A percentile compares a stretch with the other conserved stretches of the same genome.
phyloP scores from a whole-genome alignment of 1,139 yeast species.

The Kodamaea ohmeri region DNA sequence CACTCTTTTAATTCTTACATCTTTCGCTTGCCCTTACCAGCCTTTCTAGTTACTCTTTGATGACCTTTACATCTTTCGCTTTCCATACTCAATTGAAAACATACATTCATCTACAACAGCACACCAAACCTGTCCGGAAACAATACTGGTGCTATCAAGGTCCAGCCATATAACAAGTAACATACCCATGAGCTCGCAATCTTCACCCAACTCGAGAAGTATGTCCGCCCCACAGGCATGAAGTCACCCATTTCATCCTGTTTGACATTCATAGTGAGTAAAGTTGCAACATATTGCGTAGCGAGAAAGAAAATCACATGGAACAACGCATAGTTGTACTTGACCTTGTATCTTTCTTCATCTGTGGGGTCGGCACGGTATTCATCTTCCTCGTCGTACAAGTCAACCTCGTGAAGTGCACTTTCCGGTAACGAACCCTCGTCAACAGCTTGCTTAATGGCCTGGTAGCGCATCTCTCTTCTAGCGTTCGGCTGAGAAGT shows the following conservation, averaged over 20 bases:
- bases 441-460: constrained; percentile 88
- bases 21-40: too few species aligned
- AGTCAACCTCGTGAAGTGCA: constrained; percentile 72
- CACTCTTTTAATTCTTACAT: too few species aligned
- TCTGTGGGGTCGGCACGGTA: constrained; percentile 31
- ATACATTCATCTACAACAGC: constrained; percentile 25
- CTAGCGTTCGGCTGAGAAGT: constrained; percentile 58
- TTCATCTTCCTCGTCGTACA: constrained; percentile 47
- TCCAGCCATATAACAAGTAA: constrained; percentile 83
- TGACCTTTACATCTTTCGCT: constrained; percentile 1
- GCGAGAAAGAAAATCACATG: constrained; percentile 92
- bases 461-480: constrained; percentile 80
- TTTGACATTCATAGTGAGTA: constrained; percentile 86
- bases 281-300: constrained; percentile 94
- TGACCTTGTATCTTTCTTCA: constrained; percentile 67
- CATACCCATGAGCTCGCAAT: constrained; percentile 92
- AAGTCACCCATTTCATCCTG: constrained; percentile 85
- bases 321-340: constrained; percentile 84
- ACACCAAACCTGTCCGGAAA: constrained; percentile 83
- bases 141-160: constrained; percentile 81
- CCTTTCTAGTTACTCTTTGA: too few species aligned
- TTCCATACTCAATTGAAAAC: too few species aligned
- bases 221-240: constrained; percentile 95
- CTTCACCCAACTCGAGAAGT: constrained; percentile 93
- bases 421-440: constrained; percentile 94